A percentile compares a stretch with the other conserved stretches of the same genome.
phyloP scores from a whole-genome alignment of 352 stramenopile species.

The Phytophthora pisi region DNA sequence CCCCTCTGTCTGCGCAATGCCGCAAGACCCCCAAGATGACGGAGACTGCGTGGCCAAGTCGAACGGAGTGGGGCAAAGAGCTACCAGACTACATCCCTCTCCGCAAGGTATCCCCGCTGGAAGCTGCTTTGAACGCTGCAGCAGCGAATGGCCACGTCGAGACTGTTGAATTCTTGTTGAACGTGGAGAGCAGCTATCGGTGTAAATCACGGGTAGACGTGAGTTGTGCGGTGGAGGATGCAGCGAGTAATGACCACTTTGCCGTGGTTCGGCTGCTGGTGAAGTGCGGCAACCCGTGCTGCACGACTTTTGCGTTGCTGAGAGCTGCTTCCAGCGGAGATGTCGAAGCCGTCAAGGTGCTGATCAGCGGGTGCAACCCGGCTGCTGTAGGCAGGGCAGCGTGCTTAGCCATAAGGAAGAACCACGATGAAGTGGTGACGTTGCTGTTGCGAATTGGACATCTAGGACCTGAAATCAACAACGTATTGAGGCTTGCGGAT shows the following conservation, averaged over 20 bases:
- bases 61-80: neutral
- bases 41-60: neutral
- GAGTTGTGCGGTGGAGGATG: neutral
- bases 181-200: neutral
- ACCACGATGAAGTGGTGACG: too few relatives aligned
- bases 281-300: neutral
- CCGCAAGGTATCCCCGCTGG: neutral
- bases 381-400: neutral
- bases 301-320: neutral
- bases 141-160: neutral
- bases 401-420: neutral
- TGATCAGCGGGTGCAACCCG: neutral
- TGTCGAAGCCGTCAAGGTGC: neutral
- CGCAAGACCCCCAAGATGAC: neutral
- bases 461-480: too few relatives aligned
- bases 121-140: neutral
- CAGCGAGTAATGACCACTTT: neutral
- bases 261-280: neutral
- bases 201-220: too few relatives aligned
- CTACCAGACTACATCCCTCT: neutral
- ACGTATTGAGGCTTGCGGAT: too few relatives aligned
- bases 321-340: neutral
- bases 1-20: too few relatives aligned
- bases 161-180: neutral
- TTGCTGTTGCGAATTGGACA: too few relatives aligned